phyloP scores from a whole-genome alignment of 129 eudicot genomes.

The Scalesia atractyloides region DNA sequence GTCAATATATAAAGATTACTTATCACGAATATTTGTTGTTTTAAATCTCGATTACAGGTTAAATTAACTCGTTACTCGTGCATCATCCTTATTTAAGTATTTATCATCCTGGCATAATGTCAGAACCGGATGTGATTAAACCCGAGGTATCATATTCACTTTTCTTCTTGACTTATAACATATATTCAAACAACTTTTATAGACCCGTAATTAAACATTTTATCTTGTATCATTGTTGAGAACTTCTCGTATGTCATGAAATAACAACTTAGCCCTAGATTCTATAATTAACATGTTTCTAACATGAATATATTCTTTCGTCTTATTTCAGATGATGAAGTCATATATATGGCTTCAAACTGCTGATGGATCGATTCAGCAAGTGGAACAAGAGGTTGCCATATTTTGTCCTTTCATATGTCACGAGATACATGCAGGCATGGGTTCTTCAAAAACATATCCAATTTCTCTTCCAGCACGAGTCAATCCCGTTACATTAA shows the following conservation, averaged over 20 bases:
- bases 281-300: not conserved
- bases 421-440: conserved; percentile 71
- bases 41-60: conserved; percentile 27
- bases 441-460: conserved; percentile 75
- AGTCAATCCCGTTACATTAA: conserved; percentile 68
- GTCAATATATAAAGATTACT: conserved; percentile 8
- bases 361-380: conserved; percentile 74
- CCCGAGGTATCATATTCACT: conserved; percentile 40
- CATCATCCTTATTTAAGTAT: conserved; percentile 3
- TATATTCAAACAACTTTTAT: not conserved
- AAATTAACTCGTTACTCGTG: conserved; percentile 7
- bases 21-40: not conserved
- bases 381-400: conserved; percentile 93
- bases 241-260: conserved; percentile 2
- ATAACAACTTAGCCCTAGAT: not conserved
- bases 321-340: conserved; percentile 60
- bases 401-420: conserved; percentile 81
- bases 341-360: conserved; percentile 92
- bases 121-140: conserved; percentile 47
- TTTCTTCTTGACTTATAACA: not conserved
- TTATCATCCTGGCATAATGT: conserved; percentile 35
- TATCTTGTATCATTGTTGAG: not conserved
- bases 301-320: conserved; percentile 2
- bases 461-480: conserved; percentile 85
- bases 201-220: not conserved